Conservation (phyloP, 192 early-diverging fungal genomes). For the Allomyces macrogynus region DNA sequence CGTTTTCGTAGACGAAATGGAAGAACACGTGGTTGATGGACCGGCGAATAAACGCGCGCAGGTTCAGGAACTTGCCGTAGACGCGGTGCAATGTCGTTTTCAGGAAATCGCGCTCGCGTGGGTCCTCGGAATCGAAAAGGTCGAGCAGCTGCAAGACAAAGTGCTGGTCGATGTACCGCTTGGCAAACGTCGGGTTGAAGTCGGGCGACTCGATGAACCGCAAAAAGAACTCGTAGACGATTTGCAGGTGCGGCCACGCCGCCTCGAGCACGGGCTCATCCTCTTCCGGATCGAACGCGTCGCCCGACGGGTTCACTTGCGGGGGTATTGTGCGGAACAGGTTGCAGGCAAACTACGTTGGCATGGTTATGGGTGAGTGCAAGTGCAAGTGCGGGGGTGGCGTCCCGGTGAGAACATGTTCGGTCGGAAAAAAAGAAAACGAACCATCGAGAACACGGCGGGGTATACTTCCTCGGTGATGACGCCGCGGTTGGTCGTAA, state of each 20-base stretch:
- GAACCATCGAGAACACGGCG: slow-evolving; percentile 83
- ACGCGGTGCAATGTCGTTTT: slow-evolving; percentile 96
- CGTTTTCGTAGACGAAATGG: slow-evolving; percentile 92
- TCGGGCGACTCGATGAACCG: slow-evolving; percentile 95
- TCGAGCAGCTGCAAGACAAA: slow-evolving; percentile 89
- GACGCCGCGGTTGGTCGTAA: slow-evolving; percentile 67
- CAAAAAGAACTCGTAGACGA: slow-evolving; percentile 97
- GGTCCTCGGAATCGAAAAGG: slow-evolving; percentile 98
- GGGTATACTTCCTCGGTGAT: slow-evolving; percentile 79
- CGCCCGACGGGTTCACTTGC: slow-evolving; percentile 80
- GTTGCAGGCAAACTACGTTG: slow-evolving; percentile 63
- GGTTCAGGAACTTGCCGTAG: slow-evolving; percentile 94
- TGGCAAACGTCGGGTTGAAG: slow-evolving; percentile 91
- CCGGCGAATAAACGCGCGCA: slow-evolving; percentile 87
- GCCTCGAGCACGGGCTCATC: slow-evolving; percentile 94
- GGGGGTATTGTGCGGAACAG: slow-evolving; percentile 93
- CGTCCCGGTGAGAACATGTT: neutral
- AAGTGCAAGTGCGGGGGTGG: neutral
- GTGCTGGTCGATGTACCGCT: slow-evolving; percentile 87
- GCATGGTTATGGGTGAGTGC: neutral
- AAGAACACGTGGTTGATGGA: slow-evolving; percentile 99
- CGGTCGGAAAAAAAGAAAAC: neutral
- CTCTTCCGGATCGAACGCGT: slow-evolving; percentile 97
- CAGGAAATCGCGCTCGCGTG: slow-evolving; percentile 91
- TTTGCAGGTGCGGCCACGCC: slow-evolving; percentile 94